These are phyloP conservation scores for Strigomonas oncopelti DNA, from an alignment of 208 protist species.

Conservation along the genomic window DNA sequence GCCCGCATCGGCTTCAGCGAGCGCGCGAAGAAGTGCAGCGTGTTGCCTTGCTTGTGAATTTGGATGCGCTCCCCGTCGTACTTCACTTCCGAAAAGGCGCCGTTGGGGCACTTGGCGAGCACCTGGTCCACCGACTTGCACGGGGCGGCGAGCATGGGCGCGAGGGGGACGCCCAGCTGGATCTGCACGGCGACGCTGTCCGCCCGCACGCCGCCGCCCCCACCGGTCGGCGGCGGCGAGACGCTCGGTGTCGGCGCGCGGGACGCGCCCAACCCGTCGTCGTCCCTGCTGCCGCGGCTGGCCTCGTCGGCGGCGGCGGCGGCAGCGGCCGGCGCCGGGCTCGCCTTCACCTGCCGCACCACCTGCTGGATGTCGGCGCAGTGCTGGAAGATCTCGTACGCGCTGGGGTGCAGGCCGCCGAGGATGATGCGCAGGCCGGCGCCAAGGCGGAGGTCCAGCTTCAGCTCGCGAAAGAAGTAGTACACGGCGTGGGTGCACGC, in stretches of 20 bases:
- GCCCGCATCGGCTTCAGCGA: conserved; percentile 69
- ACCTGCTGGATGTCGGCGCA: conserved; percentile 42
- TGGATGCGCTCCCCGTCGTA: conserved; percentile 89
- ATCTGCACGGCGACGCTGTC: conserved; percentile 17
- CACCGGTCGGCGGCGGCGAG: neutral
- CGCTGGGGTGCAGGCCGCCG: conserved; percentile 27
- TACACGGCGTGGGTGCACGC: conserved; percentile 29
- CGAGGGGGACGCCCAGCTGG: conserved; percentile 36
- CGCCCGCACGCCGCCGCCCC: neutral
- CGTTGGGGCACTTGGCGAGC: conserved; percentile 67
- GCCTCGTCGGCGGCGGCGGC: conserved; percentile 1
- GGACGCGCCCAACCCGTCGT: neutral
- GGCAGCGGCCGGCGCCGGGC: conserved; percentile 6
- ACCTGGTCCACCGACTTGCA: conserved; percentile 31
- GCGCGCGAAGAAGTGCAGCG: conserved; percentile 62
- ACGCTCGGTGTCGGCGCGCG: neutral
- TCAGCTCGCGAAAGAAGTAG: conserved; percentile 39
- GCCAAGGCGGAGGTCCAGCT: conserved; percentile 32
- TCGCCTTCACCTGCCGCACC: conserved; percentile 26
- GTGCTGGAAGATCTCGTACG: conserved; percentile 45
- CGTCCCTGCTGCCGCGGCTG: neutral
- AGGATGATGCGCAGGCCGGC: conserved; percentile 43
- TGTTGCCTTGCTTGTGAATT: conserved; percentile 66
- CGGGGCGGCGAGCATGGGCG: conserved; percentile 52
- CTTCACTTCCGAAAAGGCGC: conserved; percentile 84